Evolutionary conservation across 208 protist genomes (phyloP), one percentile per base, ranked within the genome.

Genomic region (Trypanosoma theileri): DNA sequence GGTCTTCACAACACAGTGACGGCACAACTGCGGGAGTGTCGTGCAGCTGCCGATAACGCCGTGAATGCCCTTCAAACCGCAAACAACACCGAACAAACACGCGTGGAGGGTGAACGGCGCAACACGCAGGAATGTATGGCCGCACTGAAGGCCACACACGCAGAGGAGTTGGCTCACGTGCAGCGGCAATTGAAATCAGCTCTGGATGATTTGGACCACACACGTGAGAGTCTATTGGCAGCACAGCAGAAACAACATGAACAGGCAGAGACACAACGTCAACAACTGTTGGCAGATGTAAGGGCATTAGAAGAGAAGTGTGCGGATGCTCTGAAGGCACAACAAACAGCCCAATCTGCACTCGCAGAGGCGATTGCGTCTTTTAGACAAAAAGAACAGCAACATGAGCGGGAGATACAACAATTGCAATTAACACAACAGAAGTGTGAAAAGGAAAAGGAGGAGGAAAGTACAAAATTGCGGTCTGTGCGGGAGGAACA

Each of bases 141-240:
- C 28, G 21, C 24, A 10, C 52, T 80, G 19, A 60, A 65, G 0
- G 69, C 66, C 12, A 24, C 24, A 16, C 75, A 80, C 56, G 45
- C 48, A 2, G 58, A 64, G 28, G 62, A 65, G 41, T n/a, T 66
- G 6, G 22, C 45, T 28, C 13, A 35, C 11, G n/a, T 62, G 9
- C 45, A 74, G 52, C 42, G 54, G 51, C 62, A 67, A 35, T 57
- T 66, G 51, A 53, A 71, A 61, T 40, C 52, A 16, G 75, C 77
- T 14, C 66, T 74, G 35, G 22, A 62, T 31, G 45, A 73, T 63
- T 54, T 41, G 21, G 26, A 24, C 22, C 45, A 66, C 19, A 68
- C 50, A 35, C 69, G 59, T 35, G 60, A 68, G 19, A 54, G 41
- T 22, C 28, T 56, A 17, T 62, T 59, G 17, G 58, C 16, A 7